Evolutionary conservation across 495 filamentous ascomycete genomes (phyloP).

Genomic region (Neurospora sp.): DNA sequence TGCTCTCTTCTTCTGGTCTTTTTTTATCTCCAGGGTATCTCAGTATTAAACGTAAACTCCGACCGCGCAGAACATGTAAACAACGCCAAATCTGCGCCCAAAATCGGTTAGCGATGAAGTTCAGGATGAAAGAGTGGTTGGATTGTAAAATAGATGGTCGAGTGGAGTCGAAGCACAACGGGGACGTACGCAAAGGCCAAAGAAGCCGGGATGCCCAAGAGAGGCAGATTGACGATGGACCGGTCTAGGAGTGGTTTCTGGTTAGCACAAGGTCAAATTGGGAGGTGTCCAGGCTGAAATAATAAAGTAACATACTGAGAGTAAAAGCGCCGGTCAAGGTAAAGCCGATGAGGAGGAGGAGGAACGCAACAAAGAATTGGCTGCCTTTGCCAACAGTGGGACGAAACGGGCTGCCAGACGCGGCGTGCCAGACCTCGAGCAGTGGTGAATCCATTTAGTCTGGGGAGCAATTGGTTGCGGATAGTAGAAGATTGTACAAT

Average conservation of each 20-base stretch:
- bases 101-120: not conserved
- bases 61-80: constrained; percentile 96
- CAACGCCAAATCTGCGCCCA: constrained; percentile 69
- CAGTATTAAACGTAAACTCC: constrained; percentile 82
- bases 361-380: constrained; percentile 77
- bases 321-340: constrained; percentile 64
- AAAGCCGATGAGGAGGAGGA: constrained; percentile 58
- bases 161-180: not conserved
- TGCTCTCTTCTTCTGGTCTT: constrained; percentile 2
- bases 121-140: not conserved
- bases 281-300: not conserved
- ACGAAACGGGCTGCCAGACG: constrained; percentile 69
- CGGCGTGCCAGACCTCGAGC: constrained; percentile 81
- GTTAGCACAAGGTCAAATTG: not conserved
- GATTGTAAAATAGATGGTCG: not conserved
- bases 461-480: not conserved
- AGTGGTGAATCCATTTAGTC: constrained; percentile 59
- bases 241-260: constrained; percentile 51
- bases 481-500: not conserved
- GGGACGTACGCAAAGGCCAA: constrained; percentile 73
- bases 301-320: constrained; percentile 55
- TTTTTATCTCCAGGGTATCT: constrained; percentile 29
- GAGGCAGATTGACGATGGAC: constrained; percentile 62
- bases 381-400: constrained; percentile 70
- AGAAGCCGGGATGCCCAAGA: constrained; percentile 82